Conservation (phyloP, 1,284 basidiomycete species). For the Anthracocystis panici-leucophaei region DNA sequence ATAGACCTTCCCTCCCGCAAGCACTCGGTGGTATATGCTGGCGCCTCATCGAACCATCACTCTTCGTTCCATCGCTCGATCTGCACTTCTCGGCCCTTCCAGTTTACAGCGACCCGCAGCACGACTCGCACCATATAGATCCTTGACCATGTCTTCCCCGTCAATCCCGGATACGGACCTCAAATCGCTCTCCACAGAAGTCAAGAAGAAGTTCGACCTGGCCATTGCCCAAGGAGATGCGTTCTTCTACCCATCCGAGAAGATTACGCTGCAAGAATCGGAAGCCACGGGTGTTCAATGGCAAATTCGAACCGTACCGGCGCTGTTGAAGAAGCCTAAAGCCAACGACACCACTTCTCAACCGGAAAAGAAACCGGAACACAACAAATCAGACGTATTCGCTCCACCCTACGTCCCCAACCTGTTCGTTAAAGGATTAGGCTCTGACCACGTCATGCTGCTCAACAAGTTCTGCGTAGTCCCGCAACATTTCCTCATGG, state of each 20-base stretch:
- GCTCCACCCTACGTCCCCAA: conserved; percentile 68
- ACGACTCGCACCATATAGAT: background rate
- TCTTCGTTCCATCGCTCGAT: background rate
- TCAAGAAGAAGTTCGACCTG: conserved; percentile 50
- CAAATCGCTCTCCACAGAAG: conserved; percentile 37
- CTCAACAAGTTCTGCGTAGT: conserved; percentile 68
- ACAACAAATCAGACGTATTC: conserved; percentile 64
- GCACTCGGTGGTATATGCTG: conserved; percentile 4
- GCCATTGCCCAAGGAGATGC: conserved; percentile 57
- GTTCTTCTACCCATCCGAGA: conserved; percentile 63
- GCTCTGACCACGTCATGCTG: conserved; percentile 53
- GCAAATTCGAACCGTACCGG: conserved; percentile 63
- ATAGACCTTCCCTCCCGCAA: background rate
- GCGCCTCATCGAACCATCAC: background rate
- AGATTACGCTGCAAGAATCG: conserved; percentile 34
- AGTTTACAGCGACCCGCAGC: background rate
- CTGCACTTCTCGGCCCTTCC: background rate
- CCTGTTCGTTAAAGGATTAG: conserved; percentile 56
- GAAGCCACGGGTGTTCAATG: conserved; percentile 29
- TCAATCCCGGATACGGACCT: conserved; percentile 32
- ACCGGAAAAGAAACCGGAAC: conserved; percentile 29
- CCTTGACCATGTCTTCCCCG: conserved; percentile 16
- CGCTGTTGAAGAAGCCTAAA: conserved; percentile 62
- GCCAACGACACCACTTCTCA: conserved; percentile 4
- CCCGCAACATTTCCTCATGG: conserved; percentile 65